Base-by-base conservation (phyloP, 176 grass and related monocot genomes). In the Oryza officinalis region DNA sequence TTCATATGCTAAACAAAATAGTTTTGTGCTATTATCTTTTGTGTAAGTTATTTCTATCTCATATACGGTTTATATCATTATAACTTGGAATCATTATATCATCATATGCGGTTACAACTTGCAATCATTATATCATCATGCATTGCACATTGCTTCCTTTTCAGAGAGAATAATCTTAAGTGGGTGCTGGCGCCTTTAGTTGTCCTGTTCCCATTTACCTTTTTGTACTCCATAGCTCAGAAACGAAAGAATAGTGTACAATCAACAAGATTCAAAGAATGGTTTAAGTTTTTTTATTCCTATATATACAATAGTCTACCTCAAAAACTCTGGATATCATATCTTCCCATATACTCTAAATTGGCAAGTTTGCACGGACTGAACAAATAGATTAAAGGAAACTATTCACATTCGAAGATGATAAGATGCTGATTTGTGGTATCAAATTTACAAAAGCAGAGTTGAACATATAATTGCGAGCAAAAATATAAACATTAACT, bases 371-470 rank as follows among this genome's bases (percentile, higher is more conserved):
- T 10, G n/a, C 9, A 23, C 20, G 1, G 23, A 41, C 35, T 41
- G 68, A 32, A 40, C 67, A 23, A 23, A 20, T 22, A n/a, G n/a
- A n/a, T n/a, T n/a, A 22, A 66, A 66, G 17, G 49, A 20, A 71
- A 43, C 38, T 44, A 71, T 71, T 71, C 38, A 12, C 69, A 71
- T 71, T 71, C 68, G 22, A 44, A 71, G 69, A 71, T 43, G 37
- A 72, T 72, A 72, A 72, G 69, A 72, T 72, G 40, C n/a, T 72
- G 38, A 45, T 27, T 5, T 27, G 11, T 45, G 38, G 69, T 71
- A 72, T 61, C 57, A 45, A 4, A 71, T 71, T 45, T 45, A 27
- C 35, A 27, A 23, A 27, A 9, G 12, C 4, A 45, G n/a, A 45
- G 25, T 45, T 13, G 6, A n/a, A 57, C 2, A n/a, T 22, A 57